Base-by-base conservation (phyloP, 495 filamentous ascomycete species). In the Aspergillus sclerotioniger region DNA sequence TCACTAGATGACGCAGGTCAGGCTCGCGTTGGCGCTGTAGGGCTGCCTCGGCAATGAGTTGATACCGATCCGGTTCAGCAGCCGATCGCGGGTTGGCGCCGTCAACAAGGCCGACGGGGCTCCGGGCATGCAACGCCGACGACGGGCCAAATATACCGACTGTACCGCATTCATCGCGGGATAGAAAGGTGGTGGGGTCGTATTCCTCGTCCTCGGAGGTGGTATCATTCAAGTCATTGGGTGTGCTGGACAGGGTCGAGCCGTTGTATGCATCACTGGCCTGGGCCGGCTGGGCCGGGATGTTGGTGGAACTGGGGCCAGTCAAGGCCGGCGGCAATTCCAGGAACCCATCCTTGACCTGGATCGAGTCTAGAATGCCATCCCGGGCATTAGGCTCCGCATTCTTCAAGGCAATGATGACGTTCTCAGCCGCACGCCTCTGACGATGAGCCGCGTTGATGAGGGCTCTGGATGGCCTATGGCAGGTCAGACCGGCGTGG, bases 31-130 rank as follows among this genome's bases (percentile, higher is more conserved):
- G 60, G 25, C 55, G 33, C 31, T 58, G 50, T 29, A 62, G 21
- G 1, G 60, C 60, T 5, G 60, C 60, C 32, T 58, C 51, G 8
- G 60, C 60, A 48, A 62, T 58, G 1, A 62, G 37, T 9, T 58
- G 47, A 51, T 58, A 50, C 16, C 55, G 49, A 20, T 58, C 32
- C 19, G 49, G 55, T 17, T 51, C 51, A 2, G 39, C 45, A 44
- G 13, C 17, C 10, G 21, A 25, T 52, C 47, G 19, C 6, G 43
- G 31, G 31, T 29, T 44, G 15, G 16, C 8, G 31, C 35, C 16
- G 32, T 53, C 41, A 15, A 10, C 37, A 7, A 41, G 37, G 37
- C 37, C 37, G 37, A n/a, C 45, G 15, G 54, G 54, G 21, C 54
- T 57, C 13, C 25, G 35, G 21, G 47, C 45, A 20, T 50, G 54